Evolutionary conservation across 768 basidiomycete genomes (phyloP).

Genomic region (Gymnopilus dilepis): DNA sequence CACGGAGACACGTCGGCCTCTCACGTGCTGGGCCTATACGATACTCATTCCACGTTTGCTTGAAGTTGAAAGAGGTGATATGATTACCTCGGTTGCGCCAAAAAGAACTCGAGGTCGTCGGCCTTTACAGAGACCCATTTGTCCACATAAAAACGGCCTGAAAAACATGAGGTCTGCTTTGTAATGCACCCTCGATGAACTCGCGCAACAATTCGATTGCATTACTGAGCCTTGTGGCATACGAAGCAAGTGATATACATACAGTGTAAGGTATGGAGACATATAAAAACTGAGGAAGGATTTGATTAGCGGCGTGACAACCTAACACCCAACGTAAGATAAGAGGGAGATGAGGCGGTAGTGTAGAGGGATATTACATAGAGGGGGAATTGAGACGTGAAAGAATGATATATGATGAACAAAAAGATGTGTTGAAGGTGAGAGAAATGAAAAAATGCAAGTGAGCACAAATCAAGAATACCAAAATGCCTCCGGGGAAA

Average conservation of each 20-base stretch:
- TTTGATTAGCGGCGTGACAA: constrained; percentile 25
- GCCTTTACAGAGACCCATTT: background rate
- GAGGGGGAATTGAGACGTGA: constrained; percentile 18
- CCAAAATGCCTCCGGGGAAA: constrained; percentile 28
- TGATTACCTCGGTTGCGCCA: background rate
- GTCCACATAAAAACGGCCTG: too few relatives aligned
- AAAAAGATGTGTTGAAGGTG: constrained; percentile 17
- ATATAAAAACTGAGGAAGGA: constrained; percentile 21
- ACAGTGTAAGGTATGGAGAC: constrained; percentile 27
- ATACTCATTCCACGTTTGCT: background rate
- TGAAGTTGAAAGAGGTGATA: background rate
- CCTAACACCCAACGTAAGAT: constrained; percentile 16
- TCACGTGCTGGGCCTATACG: background rate
- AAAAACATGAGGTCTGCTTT: background rate
- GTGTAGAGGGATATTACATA: constrained; percentile 28
- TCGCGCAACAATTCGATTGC: constrained; percentile 6
- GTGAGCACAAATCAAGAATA: constrained; percentile 15
- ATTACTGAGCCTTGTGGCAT: constrained; percentile 23
- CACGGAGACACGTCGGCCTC: constrained; percentile 1
- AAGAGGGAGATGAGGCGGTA: constrained; percentile 20
- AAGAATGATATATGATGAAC: constrained; percentile 20
- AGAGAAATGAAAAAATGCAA: constrained; percentile 13
- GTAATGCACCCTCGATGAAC: background rate
- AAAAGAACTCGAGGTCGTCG: background rate
- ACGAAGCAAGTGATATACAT: constrained; percentile 28